Evolutionary conservation across 805 yeast species (phyloP), one percentile per base, ranked within the genome.

Genomic region (Kluyveromyces nonfermentans): DNA sequence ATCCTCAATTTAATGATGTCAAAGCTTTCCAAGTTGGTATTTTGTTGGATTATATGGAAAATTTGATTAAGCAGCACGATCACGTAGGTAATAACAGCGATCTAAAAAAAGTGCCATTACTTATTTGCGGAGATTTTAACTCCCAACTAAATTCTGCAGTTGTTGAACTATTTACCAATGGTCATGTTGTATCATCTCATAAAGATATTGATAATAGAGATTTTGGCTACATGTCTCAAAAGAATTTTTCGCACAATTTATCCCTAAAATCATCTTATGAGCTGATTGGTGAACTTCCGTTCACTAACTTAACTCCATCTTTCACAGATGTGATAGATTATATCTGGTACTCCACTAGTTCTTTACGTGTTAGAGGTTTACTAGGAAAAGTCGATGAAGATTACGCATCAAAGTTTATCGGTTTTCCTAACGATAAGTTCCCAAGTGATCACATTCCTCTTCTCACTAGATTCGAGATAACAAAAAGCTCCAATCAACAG

Each of bases 361-460:
- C 79, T n/a, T 70, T 93, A 49, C 76, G 81, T 45, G 95, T 93
- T 7, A 80, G 80, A 53, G 97, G 96, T 7, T 67, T 93, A 54
- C 69, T 90, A 43, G 97, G 96, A 21, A 78, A 79, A 53, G 77
- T 89, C 35, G 97, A 90, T 60, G 72, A 72, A 37, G 84, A 82
- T 3, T 93, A 93, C 61, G 72, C 82, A 38, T 69, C 75, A 44
- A 80, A 80, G 52, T 79, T 79, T 48, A 82, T 93, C 60, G 99
- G 97, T 7, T 80, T 93, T 64, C 99, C 99, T 17, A 86, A 86
- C 59, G 86, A 88, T 18, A 85, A 88, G 61, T 84, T 82, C 68
- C 96, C 97, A 19, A 85, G 95, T 40, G 97, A 90, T 64, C 97
- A 90, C 66, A 76, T 90, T 55, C 89, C 96, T n/a, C 68, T 90